phyloP scores from a whole-genome alignment of 1,284 basidiomycete species.

The Sanguinoderma infundibulare region DNA sequence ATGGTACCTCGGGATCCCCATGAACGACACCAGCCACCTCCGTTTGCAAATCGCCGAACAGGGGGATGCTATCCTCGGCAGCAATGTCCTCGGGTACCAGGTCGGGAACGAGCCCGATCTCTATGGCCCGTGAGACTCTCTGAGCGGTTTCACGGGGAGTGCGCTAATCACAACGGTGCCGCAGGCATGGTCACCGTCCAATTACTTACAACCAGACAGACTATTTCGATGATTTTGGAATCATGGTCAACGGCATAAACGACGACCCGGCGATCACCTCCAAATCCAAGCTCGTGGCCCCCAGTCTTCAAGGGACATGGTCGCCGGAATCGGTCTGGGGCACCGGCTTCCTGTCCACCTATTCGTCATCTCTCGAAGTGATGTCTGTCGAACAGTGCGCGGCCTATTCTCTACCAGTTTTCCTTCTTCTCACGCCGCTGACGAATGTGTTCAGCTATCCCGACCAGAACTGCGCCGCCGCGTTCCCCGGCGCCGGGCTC shows the following conservation, averaged over 20 bases:
- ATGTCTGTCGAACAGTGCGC: slow-evolving; percentile 57
- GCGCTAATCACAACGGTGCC: neutral
- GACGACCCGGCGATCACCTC: slow-evolving; percentile 41
- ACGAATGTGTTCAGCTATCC: slow-evolving; percentile 46
- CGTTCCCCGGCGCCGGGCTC: slow-evolving; percentile 36
- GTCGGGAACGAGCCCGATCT: slow-evolving; percentile 78
- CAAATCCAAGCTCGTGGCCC: slow-evolving; percentile 48
- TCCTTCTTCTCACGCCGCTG: neutral
- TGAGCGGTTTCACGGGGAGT: neutral
- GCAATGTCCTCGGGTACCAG: slow-evolving; percentile 61
- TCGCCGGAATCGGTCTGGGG: slow-evolving; percentile 47
- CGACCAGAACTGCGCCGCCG: slow-evolving; percentile 41
- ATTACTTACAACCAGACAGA: slow-evolving; percentile 42
- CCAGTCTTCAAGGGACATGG: slow-evolving; percentile 56
- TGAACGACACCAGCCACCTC: slow-evolving; percentile 56
- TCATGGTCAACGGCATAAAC: slow-evolving; percentile 45
- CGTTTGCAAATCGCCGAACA: slow-evolving; percentile 55
- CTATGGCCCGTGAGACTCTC: slow-evolving; percentile 41
- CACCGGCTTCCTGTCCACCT: slow-evolving; percentile 49
- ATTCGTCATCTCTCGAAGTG: slow-evolving; percentile 41
- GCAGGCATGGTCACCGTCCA: slow-evolving; percentile 38
- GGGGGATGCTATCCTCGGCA: slow-evolving; percentile 57
- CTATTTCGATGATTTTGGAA: slow-evolving; percentile 56
- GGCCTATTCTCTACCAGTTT: no score
- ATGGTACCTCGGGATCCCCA: slow-evolving; percentile 54